phyloP scores from a whole-genome alignment of 2,329 filamentous ascomycete genomes.

The Microdochium trichocladiopsis region DNA sequence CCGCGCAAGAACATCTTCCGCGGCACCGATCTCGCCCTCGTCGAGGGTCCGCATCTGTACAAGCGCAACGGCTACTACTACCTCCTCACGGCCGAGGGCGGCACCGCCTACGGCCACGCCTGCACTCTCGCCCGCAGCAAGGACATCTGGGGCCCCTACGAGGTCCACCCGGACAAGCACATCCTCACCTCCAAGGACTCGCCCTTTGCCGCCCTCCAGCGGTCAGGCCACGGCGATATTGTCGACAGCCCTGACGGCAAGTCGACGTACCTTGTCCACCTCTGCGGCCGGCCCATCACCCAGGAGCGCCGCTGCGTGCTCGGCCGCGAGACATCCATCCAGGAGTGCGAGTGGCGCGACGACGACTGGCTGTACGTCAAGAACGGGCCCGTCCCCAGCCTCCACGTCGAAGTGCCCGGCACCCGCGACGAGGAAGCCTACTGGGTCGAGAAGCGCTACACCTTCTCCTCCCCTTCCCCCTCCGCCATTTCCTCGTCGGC shows the following conservation, averaged over 20 bases:
- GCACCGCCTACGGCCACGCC: slow-evolving; percentile 54
- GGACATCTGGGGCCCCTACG: slow-evolving; percentile 54
- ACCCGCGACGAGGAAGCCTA: slow-evolving; percentile 38
- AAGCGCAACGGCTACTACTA: slow-evolving; percentile 54
- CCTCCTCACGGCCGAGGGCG: slow-evolving; percentile 51
- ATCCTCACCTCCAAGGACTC: slow-evolving; percentile 46
- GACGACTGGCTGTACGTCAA: slow-evolving; percentile 59
- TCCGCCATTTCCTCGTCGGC: background rate
- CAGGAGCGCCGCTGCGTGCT: slow-evolving; percentile 45
- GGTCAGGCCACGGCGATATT: slow-evolving; percentile 45
- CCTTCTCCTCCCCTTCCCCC: slow-evolving; percentile 22
- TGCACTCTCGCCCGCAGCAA: slow-evolving; percentile 48
- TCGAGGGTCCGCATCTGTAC: slow-evolving; percentile 53
- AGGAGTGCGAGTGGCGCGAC: slow-evolving; percentile 50
- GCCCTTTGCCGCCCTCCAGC: slow-evolving; percentile 40
- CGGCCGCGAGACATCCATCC: slow-evolving; percentile 49
- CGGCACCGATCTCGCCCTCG: slow-evolving; percentile 46
- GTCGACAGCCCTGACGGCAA: slow-evolving; percentile 46
- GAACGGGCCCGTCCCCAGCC: slow-evolving; percentile 45
- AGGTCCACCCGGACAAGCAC: slow-evolving; percentile 49
- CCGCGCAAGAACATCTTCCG: slow-evolving; percentile 47
- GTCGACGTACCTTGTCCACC: slow-evolving; percentile 43
- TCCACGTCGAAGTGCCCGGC: slow-evolving; percentile 43
- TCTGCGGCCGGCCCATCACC: slow-evolving; percentile 42
- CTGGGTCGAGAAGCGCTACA: slow-evolving; percentile 42